Base-by-base conservation (phyloP, 441 rosid species). In the Pelargonium australe region DNA sequence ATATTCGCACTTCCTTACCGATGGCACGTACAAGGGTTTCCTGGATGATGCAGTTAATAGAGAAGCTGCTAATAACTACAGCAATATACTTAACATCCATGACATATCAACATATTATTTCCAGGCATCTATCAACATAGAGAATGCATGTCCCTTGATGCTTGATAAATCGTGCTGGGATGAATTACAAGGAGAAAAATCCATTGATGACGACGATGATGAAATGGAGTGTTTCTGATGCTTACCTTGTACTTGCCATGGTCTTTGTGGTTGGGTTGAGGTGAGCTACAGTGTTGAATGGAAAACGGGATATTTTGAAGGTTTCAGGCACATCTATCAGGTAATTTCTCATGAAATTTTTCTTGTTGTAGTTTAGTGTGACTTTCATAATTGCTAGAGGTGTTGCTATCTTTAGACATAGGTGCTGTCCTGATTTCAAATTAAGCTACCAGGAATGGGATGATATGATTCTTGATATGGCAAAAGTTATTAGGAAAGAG, bases 121-220 rank as follows among this genome's bases (percentile, higher is more conserved):
- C 37, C 67, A 73, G n/a, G 12, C 64, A n/a, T 62, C 73, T 44
- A 28, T 60, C 40, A 62, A 40, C 51, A 70, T 67, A 34, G 70
- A 63, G 53, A 65, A 65, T 69, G 49, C 34, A 44, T 57, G 31
- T 17, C 78, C 77, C 41, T 68, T 71, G 73, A 67, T 73, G 49
- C 77, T 69, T 14, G 73, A 75, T 64, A 73, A 72, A 63, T 67
- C 75, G 25, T n/a, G 64, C 40, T 57, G 74, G 72, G 73, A 75
- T 34, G 71, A n/a, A 65, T 71, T 49, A 28, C 58, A 44, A 58
- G 73, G 64, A 57, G 78, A 76, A 57, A 12, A 3, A 2, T 37
- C 41, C 41, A 37, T 37, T 37, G 41, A 37, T 6, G 8, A 65
- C 69, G 40, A 62, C 23, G 43, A 62, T 34, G 43, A 14, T 41